phyloP scores from a whole-genome alignment of 2,329 filamentous ascomycete species.

The Pseudogymnoascus sp. region DNA sequence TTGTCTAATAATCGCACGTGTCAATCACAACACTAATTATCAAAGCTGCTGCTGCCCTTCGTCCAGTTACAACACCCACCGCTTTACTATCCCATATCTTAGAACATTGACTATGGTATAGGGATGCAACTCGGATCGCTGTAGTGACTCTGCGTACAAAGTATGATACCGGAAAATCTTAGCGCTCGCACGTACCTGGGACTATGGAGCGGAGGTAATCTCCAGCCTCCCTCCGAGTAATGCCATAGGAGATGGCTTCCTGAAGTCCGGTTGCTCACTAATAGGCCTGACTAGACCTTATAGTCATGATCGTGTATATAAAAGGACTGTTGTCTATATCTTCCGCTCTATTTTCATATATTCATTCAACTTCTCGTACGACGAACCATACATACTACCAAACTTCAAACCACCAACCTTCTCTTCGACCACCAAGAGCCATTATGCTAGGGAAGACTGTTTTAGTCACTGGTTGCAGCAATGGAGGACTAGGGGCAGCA shows the following conservation, averaged over 20 bases:
- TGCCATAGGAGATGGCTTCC: not conserved
- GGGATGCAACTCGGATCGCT: too few species aligned
- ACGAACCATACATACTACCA: not conserved
- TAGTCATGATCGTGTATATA: not conserved
- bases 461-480: conserved; percentile 32
- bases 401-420: too few species aligned
- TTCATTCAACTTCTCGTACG: not conserved
- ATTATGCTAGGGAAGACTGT: conserved; percentile 15
- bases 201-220: not conserved
- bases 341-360: not conserved
- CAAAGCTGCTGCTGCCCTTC: too few species aligned
- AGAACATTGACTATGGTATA: not conserved
- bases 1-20: too few species aligned
- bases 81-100: not conserved
- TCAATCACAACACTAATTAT: too few species aligned
- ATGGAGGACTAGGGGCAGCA: conserved; percentile 33
- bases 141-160: not conserved
- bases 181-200: not conserved
- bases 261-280: not conserved
- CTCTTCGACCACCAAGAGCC: not conserved
- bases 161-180: not conserved
- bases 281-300: not conserved
- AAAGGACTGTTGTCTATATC: not conserved
- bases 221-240: not conserved
- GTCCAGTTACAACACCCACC: not conserved